Conservation (phyloP, 2,329 filamentous ascomycete species). For the Ilyonectria sp. region DNA sequence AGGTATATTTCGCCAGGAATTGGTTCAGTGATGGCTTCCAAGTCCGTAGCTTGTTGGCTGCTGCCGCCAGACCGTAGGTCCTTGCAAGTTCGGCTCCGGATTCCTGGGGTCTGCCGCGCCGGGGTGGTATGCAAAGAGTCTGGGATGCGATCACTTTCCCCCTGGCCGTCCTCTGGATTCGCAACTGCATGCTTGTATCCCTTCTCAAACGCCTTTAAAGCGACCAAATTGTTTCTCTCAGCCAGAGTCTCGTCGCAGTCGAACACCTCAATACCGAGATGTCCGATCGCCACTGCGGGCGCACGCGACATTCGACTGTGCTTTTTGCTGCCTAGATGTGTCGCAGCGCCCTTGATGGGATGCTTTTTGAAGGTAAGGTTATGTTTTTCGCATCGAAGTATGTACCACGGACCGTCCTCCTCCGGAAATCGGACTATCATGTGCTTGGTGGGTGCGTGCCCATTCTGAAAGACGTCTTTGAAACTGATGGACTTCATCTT, state of each 20-base stretch:
- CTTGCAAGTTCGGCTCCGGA: background rate
- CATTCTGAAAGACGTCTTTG: slow-evolving; percentile 13
- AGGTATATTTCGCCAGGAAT: slow-evolving; percentile 14
- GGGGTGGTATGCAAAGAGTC: background rate
- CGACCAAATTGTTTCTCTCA: slow-evolving; percentile 16
- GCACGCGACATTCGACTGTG: background rate
- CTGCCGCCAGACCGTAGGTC: background rate
- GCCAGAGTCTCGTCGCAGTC: slow-evolving; percentile 9
- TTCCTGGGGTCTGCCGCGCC: background rate
- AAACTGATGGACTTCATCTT: slow-evolving; percentile 6
- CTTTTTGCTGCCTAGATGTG: slow-evolving; percentile 7
- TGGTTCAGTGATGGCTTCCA: slow-evolving; percentile 22
- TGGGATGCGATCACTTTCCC: background rate
- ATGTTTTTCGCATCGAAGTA: slow-evolving; percentile 19
- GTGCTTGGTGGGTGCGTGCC: slow-evolving; percentile 12
- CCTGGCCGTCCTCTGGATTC: too few species aligned
- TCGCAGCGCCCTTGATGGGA: slow-evolving; percentile 15
- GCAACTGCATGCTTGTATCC: background rate
- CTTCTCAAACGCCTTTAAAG: background rate
- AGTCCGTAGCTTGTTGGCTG: background rate
- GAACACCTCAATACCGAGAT: slow-evolving; percentile 10
- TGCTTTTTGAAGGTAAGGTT: slow-evolving; percentile 1
- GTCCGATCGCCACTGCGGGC: background rate
- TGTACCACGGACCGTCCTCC: slow-evolving; percentile 18
- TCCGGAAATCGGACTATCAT: slow-evolving; percentile 5